Base-by-base conservation (phyloP, 2,329 filamentous ascomycete genomes). In the Lasiodiplodia sp. region DNA sequence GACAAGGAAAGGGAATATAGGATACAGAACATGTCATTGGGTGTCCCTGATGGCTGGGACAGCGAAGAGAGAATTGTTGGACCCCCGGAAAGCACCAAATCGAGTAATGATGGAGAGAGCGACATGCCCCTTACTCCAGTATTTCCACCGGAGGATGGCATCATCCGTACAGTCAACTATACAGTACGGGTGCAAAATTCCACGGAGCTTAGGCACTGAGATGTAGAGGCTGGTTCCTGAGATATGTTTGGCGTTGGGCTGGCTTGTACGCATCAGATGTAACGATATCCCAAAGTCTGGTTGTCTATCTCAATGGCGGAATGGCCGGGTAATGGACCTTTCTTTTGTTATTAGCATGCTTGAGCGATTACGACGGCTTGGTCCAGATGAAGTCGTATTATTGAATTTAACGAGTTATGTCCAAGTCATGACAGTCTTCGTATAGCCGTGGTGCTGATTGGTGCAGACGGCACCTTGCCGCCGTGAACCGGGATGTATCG, bases 21-120 rank as follows among this genome's bases (percentile, higher is more conserved):
- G 5, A 52, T 64, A 52, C 60, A 64, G 18, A 64, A 64, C n/a
- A 64, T 64, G 60, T 64, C 60, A 4, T 25, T 64, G 60, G 60
- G 60, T 21, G 47, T 64, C 6, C 60, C 60, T 11, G 60, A 52
- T 11, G 60, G 60, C 3, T 64, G 60, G 60, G 47, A 64, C n/a
- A 64, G 60, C 31, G 60, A 64, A 16, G 60, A 64, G 44, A 52
- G 60, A 23, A 64, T 64, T 6, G 60, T 64, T 8, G 31, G 60
- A 47, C 28, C 28, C 8, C 31, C 31, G 11, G 60, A 64, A 52
- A 64, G 60, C 44, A 51, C 31, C 18, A 64, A 52, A 25, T 64
- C 60, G 18, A 52, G 28, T 31, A 14, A 64, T 1, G 60, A 64
- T 23, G 60, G 44, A 25, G 47, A 52, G n/a, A 64, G 10, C 47